These are phyloP conservation scores for maize (Zea mays) DNA, from an alignment of 176 grass and related monocot genomes.

Conservation along the genomic window Zm-B73-REFERENCE-NAM-5.0 NC_050103.1:176137001-176137500, in stretches of 20 bases:
- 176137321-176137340: not conserved
- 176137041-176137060: not conserved
- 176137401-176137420: not conserved
- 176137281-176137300: not conserved
- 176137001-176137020: no score
- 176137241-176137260: not conserved
- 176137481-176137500: conserved; percentile 2
- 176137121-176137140: not conserved
- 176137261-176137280: conserved; percentile 27
- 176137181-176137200: not conserved
- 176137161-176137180: not conserved
- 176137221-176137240: no score
- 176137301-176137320: not conserved
- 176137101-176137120: not conserved
- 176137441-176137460: not conserved
- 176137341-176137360: conserved; percentile 3
- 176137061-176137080: not conserved
- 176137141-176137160: conserved; percentile 2
- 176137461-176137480: not conserved
- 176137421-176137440: not conserved
- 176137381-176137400: not conserved
- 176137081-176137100: not conserved
- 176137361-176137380: not conserved
- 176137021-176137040: no score
- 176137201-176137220: not conserved